A percentile compares a stretch with the other conserved stretches of the same genome.
Evolutionary conservation across 1,139 yeast species (phyloP).

Genomic region (Geotrichum australiense): DNA sequence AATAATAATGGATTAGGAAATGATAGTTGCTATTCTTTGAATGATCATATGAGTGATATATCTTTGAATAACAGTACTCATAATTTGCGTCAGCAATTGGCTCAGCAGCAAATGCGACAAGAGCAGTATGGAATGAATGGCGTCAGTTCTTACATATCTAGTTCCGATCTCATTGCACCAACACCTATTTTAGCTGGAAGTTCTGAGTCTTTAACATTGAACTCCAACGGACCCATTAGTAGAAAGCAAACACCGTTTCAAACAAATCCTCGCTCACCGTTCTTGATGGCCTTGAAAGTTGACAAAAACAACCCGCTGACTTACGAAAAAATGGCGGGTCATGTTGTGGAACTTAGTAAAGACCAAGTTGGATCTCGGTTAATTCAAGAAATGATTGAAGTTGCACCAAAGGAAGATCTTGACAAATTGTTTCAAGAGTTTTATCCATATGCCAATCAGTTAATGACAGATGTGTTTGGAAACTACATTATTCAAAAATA

Average conservation of each 20-base stretch:
- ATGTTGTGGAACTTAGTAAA: slow-evolving; percentile 3
- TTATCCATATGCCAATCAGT: not conserved
- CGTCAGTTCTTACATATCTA: not conserved
- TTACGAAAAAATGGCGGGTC: slow-evolving; percentile 4
- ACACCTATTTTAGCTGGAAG: slow-evolving; percentile 2
- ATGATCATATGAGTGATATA: not conserved
- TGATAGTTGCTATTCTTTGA: slow-evolving; percentile 1
- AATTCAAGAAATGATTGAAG: slow-evolving; percentile 4
- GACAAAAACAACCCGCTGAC: slow-evolving; percentile 1
- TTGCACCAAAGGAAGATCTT: not conserved
- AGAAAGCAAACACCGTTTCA: slow-evolving; percentile 5
- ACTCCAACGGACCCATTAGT: too few species aligned
- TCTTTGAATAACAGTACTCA: not conserved
- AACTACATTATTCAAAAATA: slow-evolving; percentile 9
- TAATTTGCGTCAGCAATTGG: slow-evolving; percentile 3
- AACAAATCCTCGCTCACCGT: not conserved
- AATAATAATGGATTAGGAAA: not conserved
- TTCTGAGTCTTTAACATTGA: too few species aligned
- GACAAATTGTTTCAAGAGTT: slow-evolving; percentile 5
- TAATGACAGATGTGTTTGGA: slow-evolving; percentile 10
- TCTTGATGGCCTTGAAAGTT: slow-evolving; percentile 3
- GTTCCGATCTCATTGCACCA: slow-evolving; percentile 2
- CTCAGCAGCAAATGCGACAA: slow-evolving; percentile 4
- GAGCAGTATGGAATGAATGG: too few species aligned
- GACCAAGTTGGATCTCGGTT: slow-evolving; percentile 8